Base-by-base conservation (phyloP, 2,329 filamentous ascomycete species). In the Fusarium udum region DNA sequence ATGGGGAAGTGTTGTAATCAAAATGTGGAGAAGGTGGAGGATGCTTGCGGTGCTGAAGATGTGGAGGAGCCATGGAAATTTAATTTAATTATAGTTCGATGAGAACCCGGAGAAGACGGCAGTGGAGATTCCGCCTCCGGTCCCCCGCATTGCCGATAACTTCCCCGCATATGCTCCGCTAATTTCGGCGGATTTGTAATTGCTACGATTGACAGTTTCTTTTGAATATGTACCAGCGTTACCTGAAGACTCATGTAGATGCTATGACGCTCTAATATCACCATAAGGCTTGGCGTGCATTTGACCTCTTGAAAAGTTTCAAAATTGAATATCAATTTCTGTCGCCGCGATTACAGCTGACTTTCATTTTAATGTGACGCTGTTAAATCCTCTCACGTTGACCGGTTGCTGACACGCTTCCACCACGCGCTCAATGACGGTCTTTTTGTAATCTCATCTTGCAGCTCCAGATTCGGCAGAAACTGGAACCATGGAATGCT, bases 141-240 rank as follows among this genome's bases (percentile, higher is more conserved):
- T 24, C 40, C n/a, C 16, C n/a, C 40, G 0, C 14, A 42, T 24
- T 24, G n/a, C n/a, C 40, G n/a, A 42, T 42, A 24, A n/a, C 14
- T 42, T 24, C 9, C 40, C 40, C 14, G n/a, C 14, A 16, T 11
- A 24, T 14, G 6, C n/a, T 42, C 4, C 40, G 16, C 4, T 24
- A 3, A 16, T 7, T 16, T 42, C 8, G 5, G n/a, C 6, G 8
- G 0, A 1, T 24, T 24, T 6, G 5, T 24, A 24, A 42, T 10
- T 24, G 1, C 3, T 16, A 24, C 6, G 9, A 24, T 24, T 18
- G 2, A 18, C 1, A 0, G 3, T 16, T 24, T 16, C 1, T 1
- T 42, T 42, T 24, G 4, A 24, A 16, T 1, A 24, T 11, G 9
- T 16, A 12, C 11, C 3, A 4, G 9, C 5, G n/a, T 24, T 9